Evolutionary conservation across 1,284 basidiomycete species (phyloP), one percentile per base, ranked within the genome.

Genomic region (Boletus sp.): DNA sequence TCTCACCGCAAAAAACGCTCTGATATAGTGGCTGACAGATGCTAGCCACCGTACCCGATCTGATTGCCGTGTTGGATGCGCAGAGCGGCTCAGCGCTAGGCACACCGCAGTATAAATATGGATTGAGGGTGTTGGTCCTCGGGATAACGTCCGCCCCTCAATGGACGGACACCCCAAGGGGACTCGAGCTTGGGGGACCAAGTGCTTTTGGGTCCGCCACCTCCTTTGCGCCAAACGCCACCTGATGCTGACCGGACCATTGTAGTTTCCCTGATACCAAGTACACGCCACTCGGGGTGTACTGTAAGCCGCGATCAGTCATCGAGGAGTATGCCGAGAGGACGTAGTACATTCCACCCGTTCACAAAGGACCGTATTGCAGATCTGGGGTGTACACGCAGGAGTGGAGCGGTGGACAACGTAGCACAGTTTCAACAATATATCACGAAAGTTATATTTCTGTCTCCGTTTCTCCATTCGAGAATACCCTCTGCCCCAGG

Each of bases 1-100:
- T 38, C 37, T 48, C 35, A 29, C 41, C 27, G 20, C n/a, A 19
- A 22, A 23, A 19, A 22, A 14, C n/a, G 9, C n/a, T 23, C 47
- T 64, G 36, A 56, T 41, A 20, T 25, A 8, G 20, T 39, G 34
- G 2, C n/a, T 41, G 22, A 19, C 38, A 68, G 62, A 60, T 70
- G 29, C 55, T 69, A 0, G 70, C 69, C 33, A 72, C 70, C 13
- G 80, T 83, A 4, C 81, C 81, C 4, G 81, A 82, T 61, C 68
- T 83, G 22, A 81, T 83, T 42, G 71, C 74, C 1, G 77, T 83
- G 9, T 66, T 81, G 14, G 80, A 83, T 52, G 73, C 76, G 12
- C 74, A 76, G 50, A 78, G 67, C 33, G 81, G 81, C 8, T 63
- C 72, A 9, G 76, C 78, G 2, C 68, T 83, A 16, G 80, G 81